phyloP scores from a whole-genome alignment of 192 early-diverging fungal genomes.

The Diversispora epigaea region DNA sequence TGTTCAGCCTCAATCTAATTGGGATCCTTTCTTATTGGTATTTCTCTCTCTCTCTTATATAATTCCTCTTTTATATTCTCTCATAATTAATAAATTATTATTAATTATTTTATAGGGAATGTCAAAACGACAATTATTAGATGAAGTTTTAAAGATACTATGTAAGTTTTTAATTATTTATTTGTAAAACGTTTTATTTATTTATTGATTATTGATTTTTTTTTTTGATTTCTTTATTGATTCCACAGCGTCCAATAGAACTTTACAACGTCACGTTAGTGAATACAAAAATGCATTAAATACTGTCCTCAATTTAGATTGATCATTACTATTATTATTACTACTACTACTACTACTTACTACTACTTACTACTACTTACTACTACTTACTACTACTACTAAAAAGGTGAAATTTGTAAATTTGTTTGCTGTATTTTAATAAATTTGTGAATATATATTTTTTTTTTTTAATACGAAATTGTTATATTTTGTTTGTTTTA shows the following conservation, averaged over 20 bases:
- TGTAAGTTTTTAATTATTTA: conserved; percentile 38
- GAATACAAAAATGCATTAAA: conserved; percentile 49
- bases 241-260: conserved; percentile 53
- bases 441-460: no score
- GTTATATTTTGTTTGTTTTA: no score
- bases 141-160: conserved; percentile 65
- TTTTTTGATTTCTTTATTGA: background rate
- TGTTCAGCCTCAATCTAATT: background rate
- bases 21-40: conserved; percentile 28
- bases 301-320: conserved; percentile 1
- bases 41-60: conserved; percentile 32
- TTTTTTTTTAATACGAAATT: no score
- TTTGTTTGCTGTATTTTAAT: no score
- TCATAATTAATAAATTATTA: conserved; percentile 33
- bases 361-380: no score
- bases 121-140: conserved; percentile 66
- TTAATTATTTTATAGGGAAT: conserved; percentile 40
- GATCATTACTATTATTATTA: background rate
- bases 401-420: no score
- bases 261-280: conserved; percentile 59
- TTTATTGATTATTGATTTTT: background rate
- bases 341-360: no score
- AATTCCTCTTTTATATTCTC: conserved; percentile 35
- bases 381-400: no score
- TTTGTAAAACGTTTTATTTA: background rate